Evolutionary conservation across 164 flowering plant genomes (phyloP).

Genomic region (Piper longum): DNA sequence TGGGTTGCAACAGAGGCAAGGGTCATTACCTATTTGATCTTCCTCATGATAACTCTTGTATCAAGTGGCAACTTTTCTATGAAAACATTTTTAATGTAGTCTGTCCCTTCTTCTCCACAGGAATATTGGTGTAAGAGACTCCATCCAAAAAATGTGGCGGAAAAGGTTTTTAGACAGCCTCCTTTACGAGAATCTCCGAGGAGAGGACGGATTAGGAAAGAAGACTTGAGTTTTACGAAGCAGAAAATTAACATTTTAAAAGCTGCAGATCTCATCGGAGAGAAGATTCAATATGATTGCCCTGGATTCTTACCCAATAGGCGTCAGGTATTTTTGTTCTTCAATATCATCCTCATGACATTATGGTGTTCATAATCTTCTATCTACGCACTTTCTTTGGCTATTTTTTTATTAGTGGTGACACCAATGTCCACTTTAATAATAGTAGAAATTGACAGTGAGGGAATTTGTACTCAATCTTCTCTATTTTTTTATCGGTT

Average conservation of each 20-base stretch:
- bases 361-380: neutral
- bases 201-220: slow-evolving; percentile 58
- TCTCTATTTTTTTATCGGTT: neutral
- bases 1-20: too few relatives aligned
- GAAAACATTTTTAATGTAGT: too few relatives aligned
- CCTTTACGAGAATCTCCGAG: slow-evolving; percentile 62
- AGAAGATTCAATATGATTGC: slow-evolving; percentile 78
- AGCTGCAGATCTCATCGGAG: slow-evolving; percentile 77
- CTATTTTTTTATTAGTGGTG: neutral
- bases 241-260: slow-evolving; percentile 57
- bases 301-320: slow-evolving; percentile 82
- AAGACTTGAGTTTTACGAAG: slow-evolving; percentile 56
- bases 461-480: neutral
- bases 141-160: slow-evolving; percentile 93
- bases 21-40: too few relatives aligned
- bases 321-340: slow-evolving; percentile 60
- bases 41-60: too few relatives aligned
- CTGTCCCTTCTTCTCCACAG: slow-evolving; percentile 18
- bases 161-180: slow-evolving; percentile 88
- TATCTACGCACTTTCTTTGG: neutral
- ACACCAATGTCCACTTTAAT: neutral
- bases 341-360: neutral
- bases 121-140: slow-evolving; percentile 96
- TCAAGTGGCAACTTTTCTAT: too few relatives aligned
- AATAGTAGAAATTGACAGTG: neutral